Conservation (phyloP, 2,329 filamentous ascomycete genomes). For the Blastomyces percursus region DNA sequence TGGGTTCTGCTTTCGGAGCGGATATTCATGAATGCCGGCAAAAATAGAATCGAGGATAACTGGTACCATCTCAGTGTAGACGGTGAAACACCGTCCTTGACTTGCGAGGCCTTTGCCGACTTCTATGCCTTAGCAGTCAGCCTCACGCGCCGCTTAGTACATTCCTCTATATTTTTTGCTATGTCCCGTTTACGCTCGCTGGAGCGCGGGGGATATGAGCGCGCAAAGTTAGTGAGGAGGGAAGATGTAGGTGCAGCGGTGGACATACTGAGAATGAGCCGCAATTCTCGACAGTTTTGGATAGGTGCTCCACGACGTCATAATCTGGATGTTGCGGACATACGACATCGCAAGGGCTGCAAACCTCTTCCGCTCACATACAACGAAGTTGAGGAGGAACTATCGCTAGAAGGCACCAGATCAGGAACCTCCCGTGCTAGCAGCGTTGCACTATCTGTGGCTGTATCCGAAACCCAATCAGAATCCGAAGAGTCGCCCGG, state of each 20-base stretch:
- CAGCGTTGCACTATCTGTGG: constrained; percentile 1
- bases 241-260: constrained; percentile 47
- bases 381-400: constrained; percentile 23
- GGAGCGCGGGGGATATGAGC: constrained; percentile 22
- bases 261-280: constrained; percentile 41
- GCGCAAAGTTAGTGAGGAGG: constrained; percentile 28
- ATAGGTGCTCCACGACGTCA: constrained; percentile 41
- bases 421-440: background rate
- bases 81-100: constrained; percentile 53
- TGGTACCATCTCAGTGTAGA: constrained; percentile 51
- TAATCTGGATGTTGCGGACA: constrained; percentile 40
- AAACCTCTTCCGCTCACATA: constrained; percentile 25
- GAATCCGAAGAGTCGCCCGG: background rate
- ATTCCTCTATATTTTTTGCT: constrained; percentile 59
- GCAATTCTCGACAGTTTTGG: constrained; percentile 42
- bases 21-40: constrained; percentile 63
- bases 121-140: constrained; percentile 58
- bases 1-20: constrained; percentile 55
- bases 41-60: constrained; percentile 49
- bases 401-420: constrained; percentile 1
- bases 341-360: constrained; percentile 23
- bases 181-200: constrained; percentile 52
- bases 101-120: constrained; percentile 64
- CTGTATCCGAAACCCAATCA: background rate
- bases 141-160: constrained; percentile 59